Base-by-base conservation (phyloP, 106 monocot genomes). In the Posidonia australis region DNA sequence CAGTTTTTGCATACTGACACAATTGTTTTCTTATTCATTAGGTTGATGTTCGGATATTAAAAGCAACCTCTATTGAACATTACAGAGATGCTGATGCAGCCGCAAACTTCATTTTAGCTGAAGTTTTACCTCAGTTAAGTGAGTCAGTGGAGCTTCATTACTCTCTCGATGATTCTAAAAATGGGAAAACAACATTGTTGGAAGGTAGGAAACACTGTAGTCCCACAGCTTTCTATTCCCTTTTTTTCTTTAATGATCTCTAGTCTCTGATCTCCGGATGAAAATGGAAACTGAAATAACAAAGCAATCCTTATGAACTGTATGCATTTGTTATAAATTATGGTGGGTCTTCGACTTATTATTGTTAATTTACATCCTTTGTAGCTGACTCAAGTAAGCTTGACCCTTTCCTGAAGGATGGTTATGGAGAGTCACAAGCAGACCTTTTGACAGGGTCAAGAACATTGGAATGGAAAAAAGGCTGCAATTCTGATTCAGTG, bases 1-100 rank as follows among this genome's bases (percentile, higher is more conserved):
- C n/a, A n/a, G n/a, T n/a, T n/a, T n/a, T n/a, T n/a, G n/a, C 36
- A 36, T 36, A 36, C 36, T 36, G 36, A 36, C 7, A 7, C 10
- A 1, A 16, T 49, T 49, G 1, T 49, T 49, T 49, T 12, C 13
- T 49, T 12, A 17, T 55, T 55, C 41, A 43, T 36, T 18, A 74
- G 74, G 65, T 74, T 43, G 74, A 74, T 60, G 31, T 58, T 48
- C 74, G 74, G 27, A 66, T 74, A 28, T 18, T 74, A 11, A 74
- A 74, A 31, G 74, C 74, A 22, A 48, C 65, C 46, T 57, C 74
- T 24, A 46, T 74, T 32, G 66, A 74, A 51, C 74, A 74, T 67
- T 14, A 44, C 10, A 47, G 10, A 1, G 74, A 66, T 67, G 44
- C 26, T 55, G 66, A 74, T 60, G 45, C 66, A 18, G 74, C 74